These are phyloP conservation scores for Aspergillus sp. DNA, from an alignment of 2,329 filamentous ascomycete genomes.

Conservation along the genomic window DNA sequence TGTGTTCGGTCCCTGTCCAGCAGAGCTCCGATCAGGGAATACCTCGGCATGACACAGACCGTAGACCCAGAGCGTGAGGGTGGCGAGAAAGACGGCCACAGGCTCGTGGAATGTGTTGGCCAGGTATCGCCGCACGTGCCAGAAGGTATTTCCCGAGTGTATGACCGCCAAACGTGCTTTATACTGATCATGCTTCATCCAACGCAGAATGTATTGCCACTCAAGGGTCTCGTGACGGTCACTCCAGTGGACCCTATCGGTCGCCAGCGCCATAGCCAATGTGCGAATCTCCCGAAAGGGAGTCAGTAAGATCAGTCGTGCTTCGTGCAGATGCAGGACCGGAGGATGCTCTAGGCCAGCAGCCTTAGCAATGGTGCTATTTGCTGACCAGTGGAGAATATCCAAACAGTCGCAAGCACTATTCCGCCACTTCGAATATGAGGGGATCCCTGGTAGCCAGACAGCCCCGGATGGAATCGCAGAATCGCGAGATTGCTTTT, in stretches of 20 bases:
- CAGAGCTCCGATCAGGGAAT: constrained; percentile 29
- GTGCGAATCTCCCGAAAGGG: constrained; percentile 48
- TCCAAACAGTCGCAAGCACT: constrained; percentile 49
- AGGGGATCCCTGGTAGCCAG: constrained; percentile 48
- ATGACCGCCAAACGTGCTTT: constrained; percentile 58
- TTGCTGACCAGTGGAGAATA: constrained; percentile 58
- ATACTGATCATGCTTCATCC: constrained; percentile 52
- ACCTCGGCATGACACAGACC: constrained; percentile 29
- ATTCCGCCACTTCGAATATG: constrained; percentile 48
- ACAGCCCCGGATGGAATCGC: constrained; percentile 35
- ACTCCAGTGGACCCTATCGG: constrained; percentile 28
- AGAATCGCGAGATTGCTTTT: constrained; percentile 34
- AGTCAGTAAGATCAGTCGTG: constrained; percentile 52
- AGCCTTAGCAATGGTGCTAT: constrained; percentile 48
- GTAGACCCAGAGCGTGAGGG: constrained; percentile 50
- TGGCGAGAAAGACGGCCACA: constrained; percentile 44
- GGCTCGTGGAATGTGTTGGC: constrained; percentile 50
- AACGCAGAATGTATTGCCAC: constrained; percentile 46
- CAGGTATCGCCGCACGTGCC: constrained; percentile 52
- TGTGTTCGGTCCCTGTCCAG: constrained; percentile 20
- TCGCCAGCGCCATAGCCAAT: constrained; percentile 38
- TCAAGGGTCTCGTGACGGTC: constrained; percentile 27
- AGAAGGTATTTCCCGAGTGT: constrained; percentile 52
- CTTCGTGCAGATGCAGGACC: constrained; percentile 55
- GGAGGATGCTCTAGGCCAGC: constrained; percentile 54